These are phyloP conservation scores for Coriolopsis trogii DNA, from an alignment of 1,284 basidiomycete genomes.

Conservation along the genomic window DNA sequence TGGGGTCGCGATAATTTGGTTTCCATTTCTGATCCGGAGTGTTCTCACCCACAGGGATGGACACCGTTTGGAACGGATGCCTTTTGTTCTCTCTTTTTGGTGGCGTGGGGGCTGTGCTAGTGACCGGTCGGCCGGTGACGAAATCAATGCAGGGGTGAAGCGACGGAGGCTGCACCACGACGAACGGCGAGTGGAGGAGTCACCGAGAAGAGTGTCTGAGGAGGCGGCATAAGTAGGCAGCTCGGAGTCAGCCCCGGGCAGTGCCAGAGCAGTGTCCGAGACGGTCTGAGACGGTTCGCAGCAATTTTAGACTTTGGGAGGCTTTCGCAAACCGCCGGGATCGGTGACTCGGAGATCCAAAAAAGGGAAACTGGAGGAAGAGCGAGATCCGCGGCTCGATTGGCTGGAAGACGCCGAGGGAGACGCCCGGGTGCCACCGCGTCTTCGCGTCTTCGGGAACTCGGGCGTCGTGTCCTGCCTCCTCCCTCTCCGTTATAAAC, in stretches of 20 bases:
- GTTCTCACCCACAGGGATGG: slow-evolving; percentile 17
- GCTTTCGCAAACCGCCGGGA: slow-evolving; percentile 12
- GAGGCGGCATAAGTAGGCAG: too few relatives aligned
- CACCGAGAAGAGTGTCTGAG: too few relatives aligned
- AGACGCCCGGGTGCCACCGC: slow-evolving; percentile 9
- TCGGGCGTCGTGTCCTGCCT: slow-evolving; percentile 10
- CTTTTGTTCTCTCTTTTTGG: slow-evolving; percentile 16
- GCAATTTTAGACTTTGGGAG: slow-evolving; percentile 14
- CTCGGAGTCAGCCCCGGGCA: background rate
- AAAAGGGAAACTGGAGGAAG: slow-evolving; percentile 4
- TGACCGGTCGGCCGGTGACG: background rate
- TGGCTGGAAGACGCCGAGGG: slow-evolving; percentile 11
- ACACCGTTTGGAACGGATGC: slow-evolving; percentile 14
- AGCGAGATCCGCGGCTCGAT: slow-evolving; percentile 24
- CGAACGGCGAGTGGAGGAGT: background rate
- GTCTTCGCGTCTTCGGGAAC: too few relatives aligned
- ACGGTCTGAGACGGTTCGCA: background rate
- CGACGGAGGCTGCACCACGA: background rate
- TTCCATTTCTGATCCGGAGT: too few relatives aligned
- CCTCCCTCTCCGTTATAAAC: slow-evolving; percentile 16
- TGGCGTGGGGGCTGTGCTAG: background rate
- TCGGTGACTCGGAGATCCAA: slow-evolving; percentile 12
- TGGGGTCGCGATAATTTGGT: too few relatives aligned
- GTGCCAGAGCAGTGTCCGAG: background rate
- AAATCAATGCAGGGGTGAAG: background rate